Percentiles rank a stretch among this genome's conserved stretches.
Evolutionary conservation across 2,329 filamentous ascomycete species (phyloP).

Genomic region (Aureobasidium sp.): DNA sequence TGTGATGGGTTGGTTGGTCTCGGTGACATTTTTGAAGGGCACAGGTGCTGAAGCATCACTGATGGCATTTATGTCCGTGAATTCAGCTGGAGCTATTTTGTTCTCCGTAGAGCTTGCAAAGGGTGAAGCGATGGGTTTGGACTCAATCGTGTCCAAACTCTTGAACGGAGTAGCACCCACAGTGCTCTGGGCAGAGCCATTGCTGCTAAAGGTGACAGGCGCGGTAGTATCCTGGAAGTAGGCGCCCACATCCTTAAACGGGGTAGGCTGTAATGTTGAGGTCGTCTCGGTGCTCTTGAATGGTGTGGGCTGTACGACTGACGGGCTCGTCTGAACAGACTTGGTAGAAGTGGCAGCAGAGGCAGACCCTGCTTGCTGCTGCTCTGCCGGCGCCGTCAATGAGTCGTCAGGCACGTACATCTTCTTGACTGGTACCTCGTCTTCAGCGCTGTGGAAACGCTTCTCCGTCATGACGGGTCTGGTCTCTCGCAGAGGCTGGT

Average conservation of each 20-base stretch:
- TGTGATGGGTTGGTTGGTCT: neutral
- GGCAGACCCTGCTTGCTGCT: neutral
- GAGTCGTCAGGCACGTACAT: neutral
- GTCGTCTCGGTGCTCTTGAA: neutral
- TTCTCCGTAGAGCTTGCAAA: neutral
- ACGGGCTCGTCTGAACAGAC: neutral
- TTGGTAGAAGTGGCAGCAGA: conserved; percentile 4
- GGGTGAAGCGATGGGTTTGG: neutral
- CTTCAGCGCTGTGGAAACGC: conserved; percentile 3
- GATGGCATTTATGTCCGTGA: neutral
- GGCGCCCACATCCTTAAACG: neutral
- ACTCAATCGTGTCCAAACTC: neutral
- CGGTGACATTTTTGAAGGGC: neutral
- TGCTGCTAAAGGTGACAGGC: neutral
- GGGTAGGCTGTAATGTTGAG: neutral
- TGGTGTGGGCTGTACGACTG: neutral
- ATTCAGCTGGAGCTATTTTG: neutral
- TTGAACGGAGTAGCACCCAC: neutral
- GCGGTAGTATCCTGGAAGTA: neutral
- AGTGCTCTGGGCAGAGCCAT: neutral
- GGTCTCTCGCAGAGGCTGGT: neutral
- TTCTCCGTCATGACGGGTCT: conserved; percentile 2
- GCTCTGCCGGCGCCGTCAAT: conserved; percentile 7
- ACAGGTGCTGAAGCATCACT: neutral
- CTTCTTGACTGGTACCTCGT: conserved; percentile 10